Base-by-base conservation (phyloP, 768 basidiomycete genomes). In the Hypholoma fasciculare region DNA sequence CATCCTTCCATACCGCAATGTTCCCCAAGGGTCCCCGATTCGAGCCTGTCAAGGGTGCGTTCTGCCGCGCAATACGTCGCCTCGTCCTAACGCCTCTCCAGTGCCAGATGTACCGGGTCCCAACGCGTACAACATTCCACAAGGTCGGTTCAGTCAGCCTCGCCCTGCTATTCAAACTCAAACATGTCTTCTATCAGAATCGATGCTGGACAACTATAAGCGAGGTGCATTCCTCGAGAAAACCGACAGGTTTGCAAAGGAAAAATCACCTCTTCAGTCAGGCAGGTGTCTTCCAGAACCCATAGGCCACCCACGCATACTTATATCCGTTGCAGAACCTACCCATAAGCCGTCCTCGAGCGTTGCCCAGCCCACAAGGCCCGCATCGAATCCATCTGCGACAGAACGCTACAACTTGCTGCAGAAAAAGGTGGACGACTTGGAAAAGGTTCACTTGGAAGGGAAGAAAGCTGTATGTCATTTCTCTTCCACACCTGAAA, bases 401-500 rank as follows among this genome's bases (percentile, higher is more conserved):
- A 69, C 67, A 7, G 86, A 89, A 55, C 77, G 81, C 17, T 85
- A 85, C 62, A 76, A 79, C 7, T 58, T 69, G 14, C 78, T 90
- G 19, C 82, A 88, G 66, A 78, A 76, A 60, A 86, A 87, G 62
- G 78, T 92, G 0, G 84, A 87, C 36, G 83, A 87, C 14, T 68
- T 89, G 6, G 85, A 90, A 71, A 72, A 70, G 54, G 69, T 85
- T n/a, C 86, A 87, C 64, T 70, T 76, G 39, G 87, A 89, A 3
- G 82, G 80, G 57, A 90, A 89, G 80, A 86, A 81, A 75, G 57
- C 76, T 49, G 89, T 90, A 67, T 62, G 84, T 71, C 9, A 26
- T 23, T 37, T 12, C 20, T 40, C 44, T 40, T 5, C 37, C 44
- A 36, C 13, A 48, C 42, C 37, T n/a, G 20, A 36, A n/a, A 13